phyloP scores from a whole-genome alignment of 805 yeast genomes.

The Pichia nanzhaoensis region DNA sequence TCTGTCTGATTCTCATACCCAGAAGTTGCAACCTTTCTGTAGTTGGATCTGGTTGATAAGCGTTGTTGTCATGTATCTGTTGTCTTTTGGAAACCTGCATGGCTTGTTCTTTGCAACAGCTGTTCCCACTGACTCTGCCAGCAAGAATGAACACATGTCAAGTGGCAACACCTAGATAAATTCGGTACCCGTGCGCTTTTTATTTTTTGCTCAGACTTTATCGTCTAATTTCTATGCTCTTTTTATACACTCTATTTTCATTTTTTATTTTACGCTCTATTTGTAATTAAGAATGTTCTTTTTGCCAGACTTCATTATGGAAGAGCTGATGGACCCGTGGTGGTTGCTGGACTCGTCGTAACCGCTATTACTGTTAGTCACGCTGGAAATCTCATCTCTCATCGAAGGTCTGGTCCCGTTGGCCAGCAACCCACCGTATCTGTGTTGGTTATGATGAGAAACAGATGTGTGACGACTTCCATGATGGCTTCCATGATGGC shows the following conservation, averaged over 20 bases:
- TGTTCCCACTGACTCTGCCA: no score
- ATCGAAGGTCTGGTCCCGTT: constrained; percentile 2
- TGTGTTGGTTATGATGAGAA: background rate
- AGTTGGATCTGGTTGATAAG: constrained; percentile 18
- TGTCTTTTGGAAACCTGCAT: constrained; percentile 10
- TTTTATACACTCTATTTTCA: no score
- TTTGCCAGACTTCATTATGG: background rate
- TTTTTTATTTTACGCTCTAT: background rate
- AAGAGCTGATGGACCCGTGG: background rate
- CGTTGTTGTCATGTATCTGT: background rate
- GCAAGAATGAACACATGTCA: no score
- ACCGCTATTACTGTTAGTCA: background rate
- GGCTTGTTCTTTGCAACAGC: no score
- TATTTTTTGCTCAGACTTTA: no score
- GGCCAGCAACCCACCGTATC: constrained; percentile 3
- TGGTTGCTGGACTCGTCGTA: background rate
- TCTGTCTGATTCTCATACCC: constrained; percentile 68
- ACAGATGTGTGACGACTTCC: constrained; percentile 4
- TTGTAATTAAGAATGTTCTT: constrained; percentile 9
- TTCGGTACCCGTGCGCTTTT: no score
- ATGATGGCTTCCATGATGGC: constrained; percentile 5
- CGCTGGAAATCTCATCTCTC: constrained; percentile 2
- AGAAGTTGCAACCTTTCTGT: constrained; percentile 42
- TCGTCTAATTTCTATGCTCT: no score
- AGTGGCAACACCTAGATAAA: no score